Percentiles rank a stretch among this genome's conserved stretches.
These are phyloP conservation scores for Lepidopterella palustris DNA, from an alignment of 495 filamentous ascomycete species.

Conservation along the genomic window DNA sequence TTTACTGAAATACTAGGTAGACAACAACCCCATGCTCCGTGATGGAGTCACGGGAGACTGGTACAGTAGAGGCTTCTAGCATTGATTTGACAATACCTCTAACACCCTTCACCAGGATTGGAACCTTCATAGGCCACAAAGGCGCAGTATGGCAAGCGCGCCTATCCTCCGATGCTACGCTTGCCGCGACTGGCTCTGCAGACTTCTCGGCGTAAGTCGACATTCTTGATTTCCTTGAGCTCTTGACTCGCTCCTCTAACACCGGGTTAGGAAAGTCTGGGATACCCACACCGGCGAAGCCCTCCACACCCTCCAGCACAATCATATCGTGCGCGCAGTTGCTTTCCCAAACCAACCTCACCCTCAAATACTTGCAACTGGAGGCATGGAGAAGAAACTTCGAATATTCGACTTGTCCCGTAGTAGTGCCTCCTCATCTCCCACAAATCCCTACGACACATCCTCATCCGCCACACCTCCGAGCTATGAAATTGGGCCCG, in stretches of 20 bases:
- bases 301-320: slow-evolving; percentile 77
- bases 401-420: slow-evolving; percentile 80
- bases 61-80: too few species aligned
- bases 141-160: slow-evolving; percentile 94
- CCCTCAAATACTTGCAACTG: slow-evolving; percentile 77
- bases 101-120: slow-evolving; percentile 59
- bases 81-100: slow-evolving; percentile 2
- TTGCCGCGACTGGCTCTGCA: slow-evolving; percentile 86
- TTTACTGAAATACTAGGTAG: slow-evolving; percentile 40
- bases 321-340: slow-evolving; percentile 89
- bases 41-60: slow-evolving; percentile 93
- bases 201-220: slow-evolving; percentile 91
- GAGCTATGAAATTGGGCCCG: slow-evolving; percentile 75
- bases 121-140: slow-evolving; percentile 96
- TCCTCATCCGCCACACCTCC: slow-evolving; percentile 16
- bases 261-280: slow-evolving; percentile 70
- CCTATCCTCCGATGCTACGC: slow-evolving; percentile 77
- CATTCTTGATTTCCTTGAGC: slow-evolving; percentile 17
- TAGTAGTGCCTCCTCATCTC: slow-evolving; percentile 41
- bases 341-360: slow-evolving; percentile 74
- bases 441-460: slow-evolving; percentile 24
- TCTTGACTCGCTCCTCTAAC: slow-evolving; percentile 24
- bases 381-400: slow-evolving; percentile 92
- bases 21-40: slow-evolving; percentile 96
- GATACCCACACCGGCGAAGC: slow-evolving; percentile 92